A percentile compares a stretch with the other conserved stretches of the same genome.
Conservation (phyloP, 148 eudicot genomes). For the Rhododendron mucronatum region DNA sequence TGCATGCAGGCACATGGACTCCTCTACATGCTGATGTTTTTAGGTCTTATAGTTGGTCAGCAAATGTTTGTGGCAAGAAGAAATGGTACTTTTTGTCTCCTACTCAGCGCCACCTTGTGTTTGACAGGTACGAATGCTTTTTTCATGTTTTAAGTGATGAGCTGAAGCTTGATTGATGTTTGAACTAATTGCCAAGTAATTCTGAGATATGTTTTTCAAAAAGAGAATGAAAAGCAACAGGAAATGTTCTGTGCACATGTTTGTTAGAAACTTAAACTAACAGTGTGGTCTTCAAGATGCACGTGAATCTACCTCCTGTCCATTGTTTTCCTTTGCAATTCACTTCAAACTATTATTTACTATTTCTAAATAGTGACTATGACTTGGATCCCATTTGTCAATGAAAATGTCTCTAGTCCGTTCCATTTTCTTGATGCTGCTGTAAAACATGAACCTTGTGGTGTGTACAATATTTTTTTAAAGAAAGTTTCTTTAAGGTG, state of each 20-base stretch:
- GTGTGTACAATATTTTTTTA: background rate
- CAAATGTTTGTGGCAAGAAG: conserved; percentile 92
- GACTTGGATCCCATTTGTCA: background rate
- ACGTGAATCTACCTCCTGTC: background rate
- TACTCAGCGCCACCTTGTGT: conserved; percentile 66
- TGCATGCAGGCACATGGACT: conserved; percentile 91
- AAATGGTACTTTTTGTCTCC: conserved; percentile 90
- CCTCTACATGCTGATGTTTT: conserved; percentile 99
- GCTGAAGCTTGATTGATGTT: background rate
- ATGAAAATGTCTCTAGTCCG: background rate
- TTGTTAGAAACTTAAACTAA: background rate
- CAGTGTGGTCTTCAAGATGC: background rate
- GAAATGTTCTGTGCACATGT: background rate
- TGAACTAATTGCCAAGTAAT: background rate
- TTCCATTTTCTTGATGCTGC: background rate
- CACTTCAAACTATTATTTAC: background rate
- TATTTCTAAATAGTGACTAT: background rate
- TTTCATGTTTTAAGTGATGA: background rate
- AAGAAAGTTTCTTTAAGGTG: background rate
- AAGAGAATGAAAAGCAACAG: background rate
- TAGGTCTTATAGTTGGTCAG: conserved; percentile 99
- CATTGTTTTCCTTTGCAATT: background rate
- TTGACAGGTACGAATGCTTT: conserved; percentile 62
- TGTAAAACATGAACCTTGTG: background rate
- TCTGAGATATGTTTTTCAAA: background rate